Evolutionary conservation across 2,329 filamentous ascomycete species (phyloP), one percentile per base, ranked within the genome.

Genomic region (Septoria linicola): DNA sequence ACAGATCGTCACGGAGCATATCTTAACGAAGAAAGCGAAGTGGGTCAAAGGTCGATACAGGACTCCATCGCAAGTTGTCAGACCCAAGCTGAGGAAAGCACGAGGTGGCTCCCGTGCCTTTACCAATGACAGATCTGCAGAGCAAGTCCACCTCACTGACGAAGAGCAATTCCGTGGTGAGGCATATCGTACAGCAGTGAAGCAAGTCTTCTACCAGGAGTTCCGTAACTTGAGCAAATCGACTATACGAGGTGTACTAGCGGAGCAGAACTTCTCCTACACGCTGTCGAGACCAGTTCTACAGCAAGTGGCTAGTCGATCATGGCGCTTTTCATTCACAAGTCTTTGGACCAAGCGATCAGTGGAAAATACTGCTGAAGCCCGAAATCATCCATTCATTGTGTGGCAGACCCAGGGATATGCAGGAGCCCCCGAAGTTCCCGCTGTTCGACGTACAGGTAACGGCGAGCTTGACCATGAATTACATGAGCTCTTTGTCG

Each of bases 191-290:
- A 74, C 79, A 53, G 87, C 87, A 6, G 87, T 85, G 6, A 82
- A 81, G 64, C 70, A 73, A n/a, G 73, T 88, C 19, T 79, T 87
- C 19, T 85, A 82, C 68, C 80, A 83, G 50, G 88, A 93, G 69
- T 93, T 92, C 72, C 85, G 83, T 62, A 85, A 83, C 16, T 72
- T 92, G 35, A 83, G 85, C 10, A 80, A 81, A 51, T 88, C 86
- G 1, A 83, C 87, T 3, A 86, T 92, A 69, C 82, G 84, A 64
- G 88, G 85, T 7, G 87, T 93, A 6, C 78, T 93, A 41, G 88
- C 87, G 42, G 88, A 93, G 68, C 82, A 80, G 64, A 93, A 93
- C 70, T 84, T 88, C 69, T 87, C 84, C 7, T 93, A 92, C 63
- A 81, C 85, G 17, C 79, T 84, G 23, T 84, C 87, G 10, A 79